Base-by-base conservation (phyloP, 176 grass and related monocot species). In the Bonia amplexicaulis region DNA sequence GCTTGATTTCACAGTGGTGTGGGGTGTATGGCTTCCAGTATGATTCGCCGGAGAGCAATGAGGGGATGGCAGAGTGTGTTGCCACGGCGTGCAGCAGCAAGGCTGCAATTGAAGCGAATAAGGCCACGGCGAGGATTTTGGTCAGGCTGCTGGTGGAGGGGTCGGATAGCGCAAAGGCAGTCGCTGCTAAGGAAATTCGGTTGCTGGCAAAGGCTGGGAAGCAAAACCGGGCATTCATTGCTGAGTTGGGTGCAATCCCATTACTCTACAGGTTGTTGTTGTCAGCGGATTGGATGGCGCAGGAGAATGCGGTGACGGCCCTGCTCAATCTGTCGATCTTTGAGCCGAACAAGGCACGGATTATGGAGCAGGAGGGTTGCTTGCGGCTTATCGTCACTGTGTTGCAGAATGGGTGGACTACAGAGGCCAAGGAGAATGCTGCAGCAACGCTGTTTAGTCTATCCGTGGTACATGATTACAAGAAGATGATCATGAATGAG, bases 391-490 rank as follows among this genome's bases (percentile, higher is more conserved):
- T 99, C 1, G 90, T 95, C 55, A 61, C 84, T 53, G 96, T 99
- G 22, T 74, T 99, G 83, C 88, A 90, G 80, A 89, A 92, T 78
- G 96, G 96, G 8, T 94, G 84, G 84, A 95, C 93, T 14, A 91
- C 80, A 6, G 96, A 99, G 78, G 91, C 87, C 11, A 92, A 92
- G 74, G 96, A 99, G 80, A 99, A 99, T 84, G 96, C 96, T 48
- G 96, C 96, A 37, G 96, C 96, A 14, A 96, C 96, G 7, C 84
- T 99, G 65, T 99, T 99, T 75, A 99, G 96, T 63, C 74, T 99
- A 15, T 99, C 96, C 0, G 96, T 95, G 25, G 91, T 99, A 39
- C 96, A 99, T 84, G 91, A 96, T 25, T 96, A 94, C 88, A 99
- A 99, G 87, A 94, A 92, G 67, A 88, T 66, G 89, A 99, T 99